Base-by-base conservation (phyloP, 163 green algal species). In the Coccomyxa subellipsoidea region DNA sequence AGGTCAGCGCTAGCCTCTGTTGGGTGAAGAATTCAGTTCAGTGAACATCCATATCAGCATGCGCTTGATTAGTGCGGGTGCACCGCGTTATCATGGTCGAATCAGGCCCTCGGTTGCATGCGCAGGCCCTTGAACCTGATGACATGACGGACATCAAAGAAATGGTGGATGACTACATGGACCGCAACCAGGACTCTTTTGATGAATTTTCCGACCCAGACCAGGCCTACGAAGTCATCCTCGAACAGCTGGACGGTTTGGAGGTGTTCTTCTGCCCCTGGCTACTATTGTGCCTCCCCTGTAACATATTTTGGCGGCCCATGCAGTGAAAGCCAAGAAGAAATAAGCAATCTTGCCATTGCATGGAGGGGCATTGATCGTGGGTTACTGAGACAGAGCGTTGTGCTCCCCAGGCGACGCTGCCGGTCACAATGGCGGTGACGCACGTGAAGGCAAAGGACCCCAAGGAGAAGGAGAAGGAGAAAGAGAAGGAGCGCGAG, bases 151-250 rank as follows among this genome's bases (percentile, higher is more conserved):
- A 92, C 32, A 40, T 77, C 31, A 86, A 92, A 54, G 83, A 83
- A 1, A 35, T 81, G 29, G 90, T 98, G 37, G 96, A 98, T 35
- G 95, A 98, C 85, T 97, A 97, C 86, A 38, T 97, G 37, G 93
- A 95, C 38, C 83, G 89, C 69, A 93, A 92, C 81, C 87, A 95
- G 71, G 93, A 97, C 5, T 88, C 92, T 84, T 92, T 91, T 87
- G 93, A 96, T 34, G 92, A 95, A 69, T 97, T 95, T 85, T 82
- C 54, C 27, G 80, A 89, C 79, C 87, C 91, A 27, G 93, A 97
- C 79, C 90, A 96, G 78, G 66, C 89, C 69, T 93, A 89, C 73
- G 82, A 40, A 23, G 53, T 85, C 10, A 69, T 97, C 0, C 31
- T 95, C 47, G 92, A 98, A 72, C 87, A 93, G 73, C 79, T 98